phyloP scores from a whole-genome alignment of 257 asterid species.

The Mitragyna speciosa region DNA sequence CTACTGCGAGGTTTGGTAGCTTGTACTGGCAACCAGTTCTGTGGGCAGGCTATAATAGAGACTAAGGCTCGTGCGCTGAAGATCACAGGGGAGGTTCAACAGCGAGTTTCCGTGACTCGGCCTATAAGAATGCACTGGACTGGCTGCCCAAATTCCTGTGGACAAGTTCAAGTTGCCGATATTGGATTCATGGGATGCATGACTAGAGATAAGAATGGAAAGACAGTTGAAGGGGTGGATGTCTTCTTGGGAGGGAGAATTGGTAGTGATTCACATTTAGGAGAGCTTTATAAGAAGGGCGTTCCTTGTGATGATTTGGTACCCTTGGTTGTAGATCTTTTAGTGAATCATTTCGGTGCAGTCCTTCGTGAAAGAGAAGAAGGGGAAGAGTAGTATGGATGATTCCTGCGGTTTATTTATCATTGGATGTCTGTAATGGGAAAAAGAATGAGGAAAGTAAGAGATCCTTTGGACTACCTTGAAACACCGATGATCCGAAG shows the following conservation, averaged over 20 bases:
- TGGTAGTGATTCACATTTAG: conserved; percentile 92
- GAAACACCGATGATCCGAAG: not conserved
- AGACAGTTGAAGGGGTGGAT: conserved; percentile 82
- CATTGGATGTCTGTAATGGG: not conserved
- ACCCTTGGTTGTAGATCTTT: conserved; percentile 69
- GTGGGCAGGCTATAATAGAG: conserved; percentile 97
- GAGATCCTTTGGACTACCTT: not conserved
- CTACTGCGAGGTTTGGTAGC: conserved; percentile 88
- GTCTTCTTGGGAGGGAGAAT: conserved; percentile 85
- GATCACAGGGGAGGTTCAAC: conserved; percentile 75
- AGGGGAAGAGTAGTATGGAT: conserved; percentile 46
- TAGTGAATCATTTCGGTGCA: conserved; percentile 78
- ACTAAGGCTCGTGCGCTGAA: conserved; percentile 74
- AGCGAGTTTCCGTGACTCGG: conserved; percentile 56
- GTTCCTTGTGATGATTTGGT: conserved; percentile 94
- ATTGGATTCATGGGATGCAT: conserved; percentile 98
- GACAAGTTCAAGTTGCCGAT: conserved; percentile 93
- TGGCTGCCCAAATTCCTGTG: conserved; percentile 91
- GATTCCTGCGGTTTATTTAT: not conserved
- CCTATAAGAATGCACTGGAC: conserved; percentile 99
- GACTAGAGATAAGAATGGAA: conserved; percentile 64
- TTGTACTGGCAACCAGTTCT: conserved; percentile 94
- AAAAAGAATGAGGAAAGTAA: not conserved
- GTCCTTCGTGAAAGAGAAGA: conserved; percentile 69
- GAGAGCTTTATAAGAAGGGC: conserved; percentile 73